Conservation (phyloP, 2,329 filamentous ascomycete genomes). For the Tolypocladium capitatum region DNA sequence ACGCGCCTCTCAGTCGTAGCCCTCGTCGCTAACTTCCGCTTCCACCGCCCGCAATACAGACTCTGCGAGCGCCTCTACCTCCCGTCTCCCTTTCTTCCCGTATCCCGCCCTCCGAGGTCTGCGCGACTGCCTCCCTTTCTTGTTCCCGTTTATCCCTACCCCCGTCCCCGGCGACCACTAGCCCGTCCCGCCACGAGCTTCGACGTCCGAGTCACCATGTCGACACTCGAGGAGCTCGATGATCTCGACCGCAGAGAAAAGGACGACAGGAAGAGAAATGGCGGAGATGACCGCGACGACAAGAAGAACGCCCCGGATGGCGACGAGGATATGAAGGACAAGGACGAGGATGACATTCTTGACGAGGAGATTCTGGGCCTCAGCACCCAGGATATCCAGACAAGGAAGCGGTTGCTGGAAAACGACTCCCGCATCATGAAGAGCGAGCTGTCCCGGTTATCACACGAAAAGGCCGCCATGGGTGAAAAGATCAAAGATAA, state of each 20-base stretch:
- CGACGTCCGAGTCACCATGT: conserved; percentile 42
- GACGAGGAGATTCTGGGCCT: conserved; percentile 89
- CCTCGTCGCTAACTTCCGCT: not conserved
- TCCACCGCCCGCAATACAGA: not conserved
- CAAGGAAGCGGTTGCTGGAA: conserved; percentile 80
- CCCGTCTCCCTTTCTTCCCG: not conserved
- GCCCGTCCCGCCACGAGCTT: not conserved
- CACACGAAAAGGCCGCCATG: conserved; percentile 93
- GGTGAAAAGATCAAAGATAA: conserved; percentile 99
- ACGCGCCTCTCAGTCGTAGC: not conserved
- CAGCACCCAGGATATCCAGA: conserved; percentile 89
- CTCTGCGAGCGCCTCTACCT: not conserved
- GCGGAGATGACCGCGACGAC: conserved; percentile 19
- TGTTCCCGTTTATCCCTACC: not conserved
- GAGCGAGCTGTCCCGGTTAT: conserved; percentile 87
- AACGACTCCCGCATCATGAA: conserved; percentile 98
- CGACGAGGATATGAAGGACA: conserved; percentile 88
- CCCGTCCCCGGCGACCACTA: not conserved
- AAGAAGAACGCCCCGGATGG: conserved; percentile 42
- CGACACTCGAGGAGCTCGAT: conserved; percentile 83
- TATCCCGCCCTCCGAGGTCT: not conserved
- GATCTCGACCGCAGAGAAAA: conserved; percentile 71
- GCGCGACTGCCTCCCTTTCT: not conserved
- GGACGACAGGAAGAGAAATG: conserved; percentile 47
- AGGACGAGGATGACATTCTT: conserved; percentile 59